Evolutionary conservation across 306 rosid species (phyloP).

Genomic region (Prunus padus): DNA sequence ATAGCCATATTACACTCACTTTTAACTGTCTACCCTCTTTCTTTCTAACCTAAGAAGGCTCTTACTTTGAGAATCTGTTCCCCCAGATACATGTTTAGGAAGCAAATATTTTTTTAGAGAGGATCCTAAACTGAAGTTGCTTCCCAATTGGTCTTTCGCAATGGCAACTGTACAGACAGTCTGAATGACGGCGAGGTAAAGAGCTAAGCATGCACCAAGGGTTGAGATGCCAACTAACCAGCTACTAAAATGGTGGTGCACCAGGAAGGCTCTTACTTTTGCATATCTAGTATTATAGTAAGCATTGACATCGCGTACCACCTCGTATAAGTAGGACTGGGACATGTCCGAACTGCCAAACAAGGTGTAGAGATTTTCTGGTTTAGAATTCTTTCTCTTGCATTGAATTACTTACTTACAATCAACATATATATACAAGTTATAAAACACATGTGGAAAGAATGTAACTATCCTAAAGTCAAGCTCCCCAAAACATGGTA

Average conservation of each 20-base stretch:
- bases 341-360: constrained; percentile 10
- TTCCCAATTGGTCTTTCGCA: accelerated
- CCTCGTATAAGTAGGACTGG: constrained; percentile 35
- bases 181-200: constrained; percentile 36
- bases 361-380: too few relatives aligned
- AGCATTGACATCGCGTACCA: constrained; percentile 27
- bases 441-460: too few relatives aligned
- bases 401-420: too few relatives aligned
- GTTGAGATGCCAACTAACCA: constrained; percentile 48
- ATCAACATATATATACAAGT: too few relatives aligned
- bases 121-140: background rate
- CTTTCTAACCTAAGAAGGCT: too few relatives aligned
- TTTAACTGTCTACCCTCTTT: too few relatives aligned
- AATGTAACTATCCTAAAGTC: too few relatives aligned
- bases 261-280: constrained; percentile 23
- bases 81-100: too few relatives aligned
- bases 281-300: constrained; percentile 16
- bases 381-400: too few relatives aligned
- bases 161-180: constrained; percentile 7
- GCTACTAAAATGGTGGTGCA: constrained; percentile 38
- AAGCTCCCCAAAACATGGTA: too few relatives aligned
- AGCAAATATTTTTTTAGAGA: background rate
- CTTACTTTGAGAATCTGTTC: too few relatives aligned
- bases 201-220: constrained; percentile 33
- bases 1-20: too few relatives aligned